Percentiles rank a stretch among this genome's conserved stretches.
phyloP scores from a whole-genome alignment of 352 stramenopile genomes.

The Plasmopara halstedii region DNA sequence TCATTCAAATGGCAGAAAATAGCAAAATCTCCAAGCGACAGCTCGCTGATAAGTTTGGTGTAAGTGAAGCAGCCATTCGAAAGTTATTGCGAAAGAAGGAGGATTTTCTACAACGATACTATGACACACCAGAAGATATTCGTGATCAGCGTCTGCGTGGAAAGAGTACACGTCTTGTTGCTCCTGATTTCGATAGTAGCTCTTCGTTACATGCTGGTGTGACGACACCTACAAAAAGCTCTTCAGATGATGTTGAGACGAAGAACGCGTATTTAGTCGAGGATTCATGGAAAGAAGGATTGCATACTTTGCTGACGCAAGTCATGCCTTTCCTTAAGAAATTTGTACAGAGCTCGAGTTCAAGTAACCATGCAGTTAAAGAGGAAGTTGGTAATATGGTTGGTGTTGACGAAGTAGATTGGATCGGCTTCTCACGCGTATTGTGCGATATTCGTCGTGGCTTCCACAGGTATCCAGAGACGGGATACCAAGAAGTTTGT shows the following conservation, averaged over 20 bases:
- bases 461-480: constrained; percentile 88
- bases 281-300: constrained; percentile 63
- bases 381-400: too few relatives aligned
- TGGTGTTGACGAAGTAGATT: constrained; percentile 32
- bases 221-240: constrained; percentile 2
- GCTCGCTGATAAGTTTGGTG: constrained; percentile 66
- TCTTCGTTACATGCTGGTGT: not conserved
- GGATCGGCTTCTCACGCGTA: constrained; percentile 63
- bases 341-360: constrained; percentile 34
- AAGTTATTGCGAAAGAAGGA: constrained; percentile 79
- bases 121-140: constrained; percentile 69
- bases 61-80: constrained; percentile 72
- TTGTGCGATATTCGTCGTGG: constrained; percentile 70
- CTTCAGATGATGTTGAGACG: not conserved
- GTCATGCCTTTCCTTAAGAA: constrained; percentile 55
- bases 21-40: constrained; percentile 73
- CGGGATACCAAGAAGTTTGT: constrained; percentile 85
- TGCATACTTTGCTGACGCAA: constrained; percentile 38
- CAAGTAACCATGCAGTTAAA: too few relatives aligned
- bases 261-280: constrained; percentile 56
- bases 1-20: constrained; percentile 78
- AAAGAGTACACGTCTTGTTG: constrained; percentile 31
- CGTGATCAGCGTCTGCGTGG: constrained; percentile 63
- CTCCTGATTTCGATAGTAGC: constrained; percentile 2
- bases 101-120: constrained; percentile 71